Evolutionary conservation across 768 basidiomycete species (phyloP).

Genomic region (Pulveroboletus sp.): DNA sequence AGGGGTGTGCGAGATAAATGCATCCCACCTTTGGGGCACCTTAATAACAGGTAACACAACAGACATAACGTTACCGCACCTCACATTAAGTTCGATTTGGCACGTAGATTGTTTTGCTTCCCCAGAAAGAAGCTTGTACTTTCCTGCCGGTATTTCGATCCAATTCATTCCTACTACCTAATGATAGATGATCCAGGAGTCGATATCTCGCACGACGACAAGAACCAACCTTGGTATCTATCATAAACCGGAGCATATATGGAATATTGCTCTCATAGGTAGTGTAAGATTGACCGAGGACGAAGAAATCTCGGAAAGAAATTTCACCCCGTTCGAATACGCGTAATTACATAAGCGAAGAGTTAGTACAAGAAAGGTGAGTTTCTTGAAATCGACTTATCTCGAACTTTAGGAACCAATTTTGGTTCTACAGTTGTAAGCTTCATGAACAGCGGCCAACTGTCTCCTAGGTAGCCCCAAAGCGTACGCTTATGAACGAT

Average conservation of each 20-base stretch:
- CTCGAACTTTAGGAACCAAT: conserved; percentile 83
- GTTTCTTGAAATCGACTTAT: conserved; percentile 49
- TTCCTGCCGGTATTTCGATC: conserved; percentile 87
- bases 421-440: conserved; percentile 70
- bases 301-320: conserved; percentile 56
- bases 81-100: conserved; percentile 81
- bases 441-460: conserved; percentile 76
- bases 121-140: conserved; percentile 60
- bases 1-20: conserved; percentile 84
- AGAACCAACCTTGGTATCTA: conserved; percentile 76
- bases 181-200: background rate
- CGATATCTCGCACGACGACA: background rate
- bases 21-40: conserved; percentile 55
- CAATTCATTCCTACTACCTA: conserved; percentile 99
- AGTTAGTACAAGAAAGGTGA: conserved; percentile 9
- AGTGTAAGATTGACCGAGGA: conserved; percentile 40
- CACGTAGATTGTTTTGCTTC: conserved; percentile 69
- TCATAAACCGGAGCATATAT: conserved; percentile 94
- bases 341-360: conserved; percentile 36
- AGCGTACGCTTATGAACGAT: conserved; percentile 65
- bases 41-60: conserved; percentile 4
- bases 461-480: conserved; percentile 88
- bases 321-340: conserved; percentile 74
- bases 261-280: conserved; percentile 96
- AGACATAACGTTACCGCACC: conserved; percentile 39